Evolutionary conservation across 2,329 filamentous ascomycete genomes (phyloP).

Genomic region (Fonsecaea multimorphosa): DNA sequence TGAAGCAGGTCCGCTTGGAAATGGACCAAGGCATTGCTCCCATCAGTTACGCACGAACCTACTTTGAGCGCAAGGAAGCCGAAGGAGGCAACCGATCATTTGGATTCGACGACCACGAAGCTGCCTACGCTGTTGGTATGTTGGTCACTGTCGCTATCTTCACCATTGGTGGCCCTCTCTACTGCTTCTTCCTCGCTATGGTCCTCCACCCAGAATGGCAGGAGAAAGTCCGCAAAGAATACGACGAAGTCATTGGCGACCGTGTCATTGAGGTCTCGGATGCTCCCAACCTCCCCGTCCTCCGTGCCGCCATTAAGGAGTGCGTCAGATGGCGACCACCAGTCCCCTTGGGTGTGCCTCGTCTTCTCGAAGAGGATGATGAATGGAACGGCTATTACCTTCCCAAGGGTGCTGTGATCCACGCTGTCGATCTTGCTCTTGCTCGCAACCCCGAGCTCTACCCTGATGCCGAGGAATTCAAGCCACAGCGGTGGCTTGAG

Average conservation of each 20-base stretch:
- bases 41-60: conserved; percentile 39
- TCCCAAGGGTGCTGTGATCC: conserved; percentile 55
- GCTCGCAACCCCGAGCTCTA: conserved; percentile 42
- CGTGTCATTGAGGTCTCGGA: conserved; percentile 53
- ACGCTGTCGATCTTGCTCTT: conserved; percentile 49
- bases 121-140: conserved; percentile 41
- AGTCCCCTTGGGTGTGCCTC: conserved; percentile 57
- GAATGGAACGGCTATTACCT: conserved; percentile 58
- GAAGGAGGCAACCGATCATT: conserved; percentile 35
- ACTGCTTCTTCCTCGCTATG: conserved; percentile 50
- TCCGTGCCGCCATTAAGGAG: conserved; percentile 52
- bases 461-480: conserved; percentile 42
- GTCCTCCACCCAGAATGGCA: conserved; percentile 58
- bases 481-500: conserved; percentile 42
- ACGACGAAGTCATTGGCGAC: conserved; percentile 53
- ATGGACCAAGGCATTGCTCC: conserved; percentile 39
- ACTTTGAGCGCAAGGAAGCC: conserved; percentile 39
- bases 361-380: conserved; percentile 60
- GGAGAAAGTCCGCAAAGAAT: conserved; percentile 52
- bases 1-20: conserved; percentile 38
- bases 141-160: conserved; percentile 40
- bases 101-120: conserved; percentile 40
- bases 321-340: conserved; percentile 56
- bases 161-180: conserved; percentile 41
- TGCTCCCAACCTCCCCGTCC: conserved; percentile 46